Conservation (phyloP, 805 yeast species). For the Cyberlindnera suaveolens region DNA sequence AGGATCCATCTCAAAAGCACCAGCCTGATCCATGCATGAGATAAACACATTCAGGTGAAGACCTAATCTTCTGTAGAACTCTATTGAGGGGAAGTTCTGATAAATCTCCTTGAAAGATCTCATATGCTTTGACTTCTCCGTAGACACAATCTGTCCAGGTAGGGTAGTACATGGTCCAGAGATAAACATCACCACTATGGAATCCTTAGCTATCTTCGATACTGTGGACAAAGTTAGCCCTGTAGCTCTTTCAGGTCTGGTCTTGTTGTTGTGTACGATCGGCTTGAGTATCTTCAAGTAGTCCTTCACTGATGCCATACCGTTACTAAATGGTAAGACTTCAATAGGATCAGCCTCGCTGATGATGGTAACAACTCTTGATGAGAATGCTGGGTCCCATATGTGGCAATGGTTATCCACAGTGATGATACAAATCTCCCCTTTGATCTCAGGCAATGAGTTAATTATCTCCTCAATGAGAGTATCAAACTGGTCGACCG, state of each 20-base stretch:
- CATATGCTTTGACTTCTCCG: conserved; percentile 82
- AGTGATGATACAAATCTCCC: background rate
- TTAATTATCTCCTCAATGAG: conserved; percentile 67
- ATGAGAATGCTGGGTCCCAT: background rate
- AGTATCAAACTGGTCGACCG: conserved; percentile 38
- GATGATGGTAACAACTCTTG: no score
- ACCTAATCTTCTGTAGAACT: conserved; percentile 63
- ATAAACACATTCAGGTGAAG: conserved; percentile 39
- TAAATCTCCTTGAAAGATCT: conserved; percentile 94
- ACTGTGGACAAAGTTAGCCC: conserved; percentile 88
- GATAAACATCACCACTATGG: conserved; percentile 79
- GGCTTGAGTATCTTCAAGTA: conserved; percentile 1
- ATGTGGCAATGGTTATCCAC: background rate
- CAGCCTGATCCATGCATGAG: conserved; percentile 93
- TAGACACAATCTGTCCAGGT: conserved; percentile 89
- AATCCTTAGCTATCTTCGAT: conserved; percentile 62
- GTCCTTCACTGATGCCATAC: background rate
- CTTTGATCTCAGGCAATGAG: conserved; percentile 45
- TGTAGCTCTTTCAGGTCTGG: conserved; percentile 76
- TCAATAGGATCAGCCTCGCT: no score
- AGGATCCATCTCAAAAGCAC: conserved; percentile 83
- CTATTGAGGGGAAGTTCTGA: conserved; percentile 71
- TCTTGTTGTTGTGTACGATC: conserved; percentile 54
- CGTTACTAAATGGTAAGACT: background rate
- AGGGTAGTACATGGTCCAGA: conserved; percentile 93